Base-by-base conservation (phyloP, 2,329 filamentous ascomycete genomes). In the Penicillium digitatum region DNA sequence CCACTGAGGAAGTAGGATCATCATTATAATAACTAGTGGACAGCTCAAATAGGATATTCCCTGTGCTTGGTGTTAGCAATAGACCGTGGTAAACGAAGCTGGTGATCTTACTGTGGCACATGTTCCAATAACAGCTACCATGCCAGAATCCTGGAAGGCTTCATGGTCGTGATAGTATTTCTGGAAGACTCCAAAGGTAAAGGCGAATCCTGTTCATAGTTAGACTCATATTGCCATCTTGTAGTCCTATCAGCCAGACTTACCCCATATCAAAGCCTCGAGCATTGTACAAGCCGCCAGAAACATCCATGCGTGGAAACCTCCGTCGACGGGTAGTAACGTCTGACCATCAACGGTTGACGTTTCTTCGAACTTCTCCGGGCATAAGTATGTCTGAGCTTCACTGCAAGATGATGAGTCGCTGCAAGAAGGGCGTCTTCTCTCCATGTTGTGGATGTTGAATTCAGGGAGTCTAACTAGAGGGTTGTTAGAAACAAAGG, bases 201-300 rank as follows among this genome's bases (percentile, higher is more conserved):
- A 62, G 0, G 62, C 62, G 34, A 67, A 66, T 10, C 65, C 64
- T 66, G 20, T 2, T 5, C 16, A 32, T 14, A 2, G 8, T 60
- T 27, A 59, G 51, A 5, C 2, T 22, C 3, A 3, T 5, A 5
- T 4, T 46, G 5, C 18, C 24, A 18, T 10, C 24, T 7, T 10
- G 22, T 6, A 16, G 11, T 26, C 31, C 11, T 3, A 2, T 5
- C 5, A n/a, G 14, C 11, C 11, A 24, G 38, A 62, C 70, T 53
- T 65, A 79, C 79, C 81, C 80, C 81, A 83, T 47, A 82, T 75
- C 2, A 82, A 67, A 22, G 76, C 78, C 64, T 83, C 81, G 32
- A 83, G 71, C 48, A 79, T 68, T 56, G 80, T 82, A 47, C 76
- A 79, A 1, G 77, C 79, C 9, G 73, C 71, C 5, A 83, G 65